Base-by-base conservation (phyloP, 805 yeast species). In the Saturnispora galanensis region DNA sequence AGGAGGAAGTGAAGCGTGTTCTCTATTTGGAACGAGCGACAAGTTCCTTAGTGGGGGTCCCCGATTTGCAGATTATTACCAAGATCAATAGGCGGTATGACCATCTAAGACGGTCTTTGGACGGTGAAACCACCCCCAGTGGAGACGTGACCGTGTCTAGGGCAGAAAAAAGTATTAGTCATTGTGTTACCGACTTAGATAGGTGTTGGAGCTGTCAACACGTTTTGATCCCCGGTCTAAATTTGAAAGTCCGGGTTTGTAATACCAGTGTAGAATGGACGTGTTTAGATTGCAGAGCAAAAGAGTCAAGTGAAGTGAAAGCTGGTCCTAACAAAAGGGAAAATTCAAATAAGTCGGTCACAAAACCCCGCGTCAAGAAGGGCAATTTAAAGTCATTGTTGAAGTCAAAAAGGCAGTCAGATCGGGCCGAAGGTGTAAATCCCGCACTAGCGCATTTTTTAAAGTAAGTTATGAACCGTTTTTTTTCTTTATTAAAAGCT, bases 211-310 rank as follows among this genome's bases (percentile, higher is more conserved):
- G 41, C 15, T 50, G 50, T 29, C 33, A 41, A 32, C 38, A 39
- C 31, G 35, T 49, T 13, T 38, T 47, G 13, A 34, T 52, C 10
- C 47, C 53, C 12, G 55, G 54, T 1, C 12, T 50, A 3, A 52
- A 43, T 13, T 12, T 50, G 13, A 17, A 34, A 17, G 46, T 52
- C 11, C 31, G 55, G n/a, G 58, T 52, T 8, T 8, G 16, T 8
- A 35, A 32, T 29, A 47, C 41, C 21, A 28, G 12, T 34, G 31
- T 35, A 33, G 33, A 30, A 12, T 42, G 45, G 45, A 36, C 12
- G 28, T 42, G 45, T 32, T 16, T 31, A 13, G 32, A 15, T 18
- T 42, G 45, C 29, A 34, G 33, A 29, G 41, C 34, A 18, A 21
- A 21, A 5, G 26, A 21, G 26, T 5, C 8, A 21, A 6, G 26